These are phyloP conservation scores for Schizothecium vesticola DNA, from an alignment of 495 filamentous ascomycete species.

Conservation along the genomic window DNA sequence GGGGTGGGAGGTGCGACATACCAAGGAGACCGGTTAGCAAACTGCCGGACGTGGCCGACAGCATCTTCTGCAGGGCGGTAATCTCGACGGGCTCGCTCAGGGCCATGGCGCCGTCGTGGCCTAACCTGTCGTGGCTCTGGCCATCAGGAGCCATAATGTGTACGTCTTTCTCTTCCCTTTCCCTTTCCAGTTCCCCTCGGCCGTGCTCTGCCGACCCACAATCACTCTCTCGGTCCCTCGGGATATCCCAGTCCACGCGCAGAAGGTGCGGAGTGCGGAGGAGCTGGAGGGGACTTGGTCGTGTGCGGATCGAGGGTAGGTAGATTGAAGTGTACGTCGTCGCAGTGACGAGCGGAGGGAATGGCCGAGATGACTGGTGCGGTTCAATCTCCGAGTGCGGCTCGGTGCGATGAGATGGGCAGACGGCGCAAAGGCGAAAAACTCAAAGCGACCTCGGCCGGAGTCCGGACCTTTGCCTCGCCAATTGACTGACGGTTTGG, in stretches of 20 bases:
- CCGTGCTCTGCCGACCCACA: background rate
- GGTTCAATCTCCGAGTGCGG: background rate
- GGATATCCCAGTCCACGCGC: constrained; percentile 2
- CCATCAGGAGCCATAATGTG: constrained; percentile 5
- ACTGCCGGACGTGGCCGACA: constrained; percentile 86
- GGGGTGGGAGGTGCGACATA: constrained; percentile 36
- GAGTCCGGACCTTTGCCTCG: constrained; percentile 5
- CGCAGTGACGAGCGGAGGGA: background rate
- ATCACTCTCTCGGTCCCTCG: background rate
- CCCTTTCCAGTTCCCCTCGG: background rate
- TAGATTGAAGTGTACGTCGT: background rate
- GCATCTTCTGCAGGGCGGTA: constrained; percentile 82
- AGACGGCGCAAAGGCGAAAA: background rate
- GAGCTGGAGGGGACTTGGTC: background rate
- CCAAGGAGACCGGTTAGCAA: constrained; percentile 84
- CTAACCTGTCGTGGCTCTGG: constrained; percentile 16
- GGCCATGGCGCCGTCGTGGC: constrained; percentile 5
- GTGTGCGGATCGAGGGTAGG: background rate
- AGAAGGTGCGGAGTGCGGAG: background rate
- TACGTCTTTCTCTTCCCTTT: background rate
- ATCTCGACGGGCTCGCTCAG: constrained; percentile 49
- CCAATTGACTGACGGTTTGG: background rate
- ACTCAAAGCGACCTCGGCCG: constrained; percentile 3
- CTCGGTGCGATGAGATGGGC: background rate
- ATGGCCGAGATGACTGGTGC: background rate